These are phyloP conservation scores for Picea engelmannii DNA, from an alignment of 83 land plant genomes.

Conservation along the genomic window DNA sequence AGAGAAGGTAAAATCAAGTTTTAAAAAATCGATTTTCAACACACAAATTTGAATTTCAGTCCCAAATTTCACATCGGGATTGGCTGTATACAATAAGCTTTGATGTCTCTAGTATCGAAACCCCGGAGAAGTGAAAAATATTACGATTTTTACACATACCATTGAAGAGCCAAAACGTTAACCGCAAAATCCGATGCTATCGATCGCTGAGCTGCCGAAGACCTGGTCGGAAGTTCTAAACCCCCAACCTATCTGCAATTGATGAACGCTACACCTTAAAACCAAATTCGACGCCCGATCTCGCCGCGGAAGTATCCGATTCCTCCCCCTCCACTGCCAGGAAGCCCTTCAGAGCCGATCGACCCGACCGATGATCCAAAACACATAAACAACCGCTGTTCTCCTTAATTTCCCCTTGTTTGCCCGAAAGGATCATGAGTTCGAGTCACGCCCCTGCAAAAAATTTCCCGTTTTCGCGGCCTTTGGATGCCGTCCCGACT, in stretches of 20 bases:
- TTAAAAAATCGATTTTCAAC: no score
- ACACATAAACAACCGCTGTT: not conserved
- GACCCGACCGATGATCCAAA: not conserved
- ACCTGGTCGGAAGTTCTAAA: not conserved
- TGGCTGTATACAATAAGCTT: not conserved
- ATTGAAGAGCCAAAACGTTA: not conserved
- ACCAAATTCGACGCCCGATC: not conserved
- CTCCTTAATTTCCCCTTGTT: not conserved
- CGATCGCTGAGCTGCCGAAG: not conserved
- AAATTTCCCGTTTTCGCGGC: not conserved
- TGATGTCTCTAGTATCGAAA: not conserved
- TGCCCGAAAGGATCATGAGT: slow-evolving; percentile 8
- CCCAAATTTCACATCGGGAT: not conserved
- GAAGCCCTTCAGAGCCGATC: not conserved
- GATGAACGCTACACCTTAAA: not conserved
- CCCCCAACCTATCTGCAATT: slow-evolving; percentile 9
- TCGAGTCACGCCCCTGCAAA: not conserved
- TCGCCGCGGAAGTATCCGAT: slow-evolving; percentile 4
- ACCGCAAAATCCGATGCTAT: not conserved
- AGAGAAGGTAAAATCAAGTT: no score
- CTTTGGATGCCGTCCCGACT: not conserved
- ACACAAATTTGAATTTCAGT: no score
- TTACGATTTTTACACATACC: not conserved
- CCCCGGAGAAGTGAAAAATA: not conserved
- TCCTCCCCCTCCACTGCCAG: not conserved